Base-by-base conservation (phyloP, 169 alveolate species). In the Plasmodium malariae region DNA sequence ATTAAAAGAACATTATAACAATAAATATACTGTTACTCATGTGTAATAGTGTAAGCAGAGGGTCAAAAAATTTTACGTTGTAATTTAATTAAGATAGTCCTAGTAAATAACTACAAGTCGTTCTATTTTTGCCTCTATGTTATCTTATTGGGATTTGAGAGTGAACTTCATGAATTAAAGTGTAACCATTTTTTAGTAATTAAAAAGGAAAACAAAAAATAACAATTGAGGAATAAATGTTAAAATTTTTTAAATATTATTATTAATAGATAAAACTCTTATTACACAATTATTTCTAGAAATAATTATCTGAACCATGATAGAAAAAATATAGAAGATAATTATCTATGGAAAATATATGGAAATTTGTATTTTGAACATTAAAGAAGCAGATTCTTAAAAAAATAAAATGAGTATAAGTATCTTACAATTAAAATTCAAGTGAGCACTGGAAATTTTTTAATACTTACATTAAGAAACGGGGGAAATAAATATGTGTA, bases 381-480 rank as follows among this genome's bases (percentile, higher is more conserved):
- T 36, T 30, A 65, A 65, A 65, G 55, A 45, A 30, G 11, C 40
- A 65, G 51, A 32, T 51, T 48, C 74, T 36, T n/a, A 32, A 65
- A 65, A 36, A 36, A 30, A 65, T 36, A 65, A 65, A 65, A 65
- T 9, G 74, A 65, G 34, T 34, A 24, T 65, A 36, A 65, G 34
- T 14, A 30, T 12, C 55, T 65, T 36, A 9, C 51, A 37, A 11
- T 24, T 65, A 24, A 26, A 30, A 34, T 14, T 11, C 12, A 36
- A 19, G 34, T 65, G 74, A 65, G 19, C 40, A 30, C 2, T 65
- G 14, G 34, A 62, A 24, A 6, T 14, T 28, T 65, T 36, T 65
- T 65, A 5, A 21, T 40, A 48, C n/a, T 17, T 65, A 65, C 19
- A 45, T 65, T 40, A 9, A 40, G 9, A 40, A 40, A 40, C 51